phyloP scores from a whole-genome alignment of 306 rosid species.

The Medicago ruthenica region DNA sequence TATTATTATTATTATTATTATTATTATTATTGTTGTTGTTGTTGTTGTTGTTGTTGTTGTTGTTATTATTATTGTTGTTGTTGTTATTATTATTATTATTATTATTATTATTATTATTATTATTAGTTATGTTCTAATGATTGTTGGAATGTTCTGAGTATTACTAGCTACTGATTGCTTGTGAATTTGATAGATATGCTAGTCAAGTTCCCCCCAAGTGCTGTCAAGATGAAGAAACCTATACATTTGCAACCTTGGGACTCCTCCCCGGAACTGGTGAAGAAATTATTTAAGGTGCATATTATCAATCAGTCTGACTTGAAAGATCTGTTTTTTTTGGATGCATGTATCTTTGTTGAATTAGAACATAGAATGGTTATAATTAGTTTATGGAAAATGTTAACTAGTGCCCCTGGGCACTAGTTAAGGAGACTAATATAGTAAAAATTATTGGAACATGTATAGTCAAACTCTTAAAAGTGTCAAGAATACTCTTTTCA shows the following conservation, averaged over 20 bases:
- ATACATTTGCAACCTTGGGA: slow-evolving; percentile 88
- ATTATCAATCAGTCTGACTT: slow-evolving; percentile 28
- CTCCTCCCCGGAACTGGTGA: slow-evolving; percentile 77
- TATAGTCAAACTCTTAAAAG: no score
- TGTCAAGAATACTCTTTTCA: no score
- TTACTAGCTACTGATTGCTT: slow-evolving; percentile 36
- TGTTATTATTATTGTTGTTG: no score
- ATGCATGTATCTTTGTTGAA: slow-evolving; percentile 15
- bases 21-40: not conserved
- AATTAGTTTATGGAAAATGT: slow-evolving; percentile 17
- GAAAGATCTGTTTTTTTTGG: slow-evolving; percentile 24
- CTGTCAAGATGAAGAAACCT: slow-evolving; percentile 92
- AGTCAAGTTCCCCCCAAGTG: slow-evolving; percentile 82
- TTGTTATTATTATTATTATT: not conserved
- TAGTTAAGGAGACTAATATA: no score
- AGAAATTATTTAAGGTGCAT: slow-evolving; percentile 92
- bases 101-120: not conserved
- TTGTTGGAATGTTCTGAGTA: slow-evolving; percentile 38
- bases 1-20: not conserved
- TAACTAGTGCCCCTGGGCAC: no score
- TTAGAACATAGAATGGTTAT: slow-evolving; percentile 21
- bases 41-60: no score
- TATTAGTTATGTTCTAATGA: slow-evolving; percentile 5
- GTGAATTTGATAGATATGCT: slow-evolving; percentile 64
- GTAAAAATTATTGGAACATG: no score